Conservation (phyloP, 495 filamentous ascomycete genomes). For the Neurospora sp. region DNA sequence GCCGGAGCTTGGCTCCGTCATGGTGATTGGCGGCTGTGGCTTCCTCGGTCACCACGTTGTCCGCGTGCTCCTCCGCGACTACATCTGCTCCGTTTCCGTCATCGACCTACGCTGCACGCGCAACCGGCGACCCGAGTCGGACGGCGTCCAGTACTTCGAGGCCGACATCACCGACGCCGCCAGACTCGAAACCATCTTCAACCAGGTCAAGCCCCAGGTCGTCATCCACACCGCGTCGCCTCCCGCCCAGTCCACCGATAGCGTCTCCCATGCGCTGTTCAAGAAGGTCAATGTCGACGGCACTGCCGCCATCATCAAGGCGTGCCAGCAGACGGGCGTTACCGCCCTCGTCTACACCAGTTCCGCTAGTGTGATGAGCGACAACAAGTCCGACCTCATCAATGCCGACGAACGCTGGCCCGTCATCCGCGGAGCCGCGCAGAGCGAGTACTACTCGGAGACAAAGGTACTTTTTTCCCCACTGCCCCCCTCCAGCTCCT, state of each 20-base stretch:
- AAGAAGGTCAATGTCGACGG: slow-evolving; percentile 90
- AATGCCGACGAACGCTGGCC: slow-evolving; percentile 89
- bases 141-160: slow-evolving; percentile 66
- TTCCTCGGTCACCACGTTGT: slow-evolving; percentile 66
- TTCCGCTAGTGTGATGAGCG: slow-evolving; percentile 78
- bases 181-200: slow-evolving; percentile 55
- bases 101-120: slow-evolving; percentile 70
- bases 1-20: slow-evolving; percentile 42
- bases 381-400: slow-evolving; percentile 68
- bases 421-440: slow-evolving; percentile 54
- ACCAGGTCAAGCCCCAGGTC: slow-evolving; percentile 64
- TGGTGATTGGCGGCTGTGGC: slow-evolving; percentile 61
- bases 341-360: slow-evolving; percentile 94
- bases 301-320: slow-evolving; percentile 68
- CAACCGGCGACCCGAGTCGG: slow-evolving; percentile 60
- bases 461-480: slow-evolving; percentile 51
- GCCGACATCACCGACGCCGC: slow-evolving; percentile 76
- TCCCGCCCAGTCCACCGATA: slow-evolving; percentile 36
- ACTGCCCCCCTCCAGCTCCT: neutral
- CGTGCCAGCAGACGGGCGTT: slow-evolving; percentile 62
- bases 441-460: slow-evolving; percentile 86
- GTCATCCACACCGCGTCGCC: slow-evolving; percentile 95
- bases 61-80: slow-evolving; percentile 44
- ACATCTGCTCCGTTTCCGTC: slow-evolving; percentile 58
- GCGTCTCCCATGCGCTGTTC: slow-evolving; percentile 49